phyloP scores from a whole-genome alignment of 495 filamentous ascomycete species.

The Tetracladium setigerum region DNA sequence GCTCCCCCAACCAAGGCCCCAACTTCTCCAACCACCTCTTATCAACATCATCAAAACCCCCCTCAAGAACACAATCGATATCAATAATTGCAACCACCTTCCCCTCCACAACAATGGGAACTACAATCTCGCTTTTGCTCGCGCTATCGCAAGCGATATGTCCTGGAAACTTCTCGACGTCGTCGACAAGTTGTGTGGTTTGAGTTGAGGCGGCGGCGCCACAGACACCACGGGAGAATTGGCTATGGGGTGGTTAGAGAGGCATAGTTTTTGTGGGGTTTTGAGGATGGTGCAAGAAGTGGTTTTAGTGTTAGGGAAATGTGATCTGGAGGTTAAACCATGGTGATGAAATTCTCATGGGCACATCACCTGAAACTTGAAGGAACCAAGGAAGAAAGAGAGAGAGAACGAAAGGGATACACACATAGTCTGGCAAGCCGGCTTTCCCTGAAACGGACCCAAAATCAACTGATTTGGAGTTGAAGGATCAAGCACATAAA shows the following conservation, averaged over 20 bases:
- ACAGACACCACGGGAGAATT: conserved; percentile 75
- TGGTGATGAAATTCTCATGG: too few relatives aligned
- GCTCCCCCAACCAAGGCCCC: conserved; percentile 54
- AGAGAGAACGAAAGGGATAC: too few relatives aligned
- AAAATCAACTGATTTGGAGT: conserved; percentile 58
- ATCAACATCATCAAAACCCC: conserved; percentile 75
- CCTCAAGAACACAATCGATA: conserved; percentile 64
- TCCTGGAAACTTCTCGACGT: conserved; percentile 72
- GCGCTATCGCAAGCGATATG: conserved; percentile 88
- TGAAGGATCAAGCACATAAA: conserved; percentile 70
- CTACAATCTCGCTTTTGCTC: conserved; percentile 83
- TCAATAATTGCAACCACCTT: conserved; percentile 80
- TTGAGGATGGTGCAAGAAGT: too few relatives aligned
- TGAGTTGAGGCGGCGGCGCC: conserved; percentile 61
- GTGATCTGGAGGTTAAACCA: too few relatives aligned
- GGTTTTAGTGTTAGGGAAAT: too few relatives aligned
- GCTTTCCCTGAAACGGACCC: conserved; percentile 82
- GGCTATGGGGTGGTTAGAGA: conserved; percentile 9
- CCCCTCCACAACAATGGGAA: conserved; percentile 56
- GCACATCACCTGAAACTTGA: too few relatives aligned
- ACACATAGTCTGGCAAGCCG: conserved; percentile 76
- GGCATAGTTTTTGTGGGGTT: too few relatives aligned
- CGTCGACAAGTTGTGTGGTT: conserved; percentile 61
- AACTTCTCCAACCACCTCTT: conserved; percentile 60
- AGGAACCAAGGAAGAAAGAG: too few relatives aligned